A percentile compares a stretch with the other conserved stretches of the same genome.
Conservation (phyloP, 768 basidiomycete species). For the Phanerodontia chrysosporium region DNA sequence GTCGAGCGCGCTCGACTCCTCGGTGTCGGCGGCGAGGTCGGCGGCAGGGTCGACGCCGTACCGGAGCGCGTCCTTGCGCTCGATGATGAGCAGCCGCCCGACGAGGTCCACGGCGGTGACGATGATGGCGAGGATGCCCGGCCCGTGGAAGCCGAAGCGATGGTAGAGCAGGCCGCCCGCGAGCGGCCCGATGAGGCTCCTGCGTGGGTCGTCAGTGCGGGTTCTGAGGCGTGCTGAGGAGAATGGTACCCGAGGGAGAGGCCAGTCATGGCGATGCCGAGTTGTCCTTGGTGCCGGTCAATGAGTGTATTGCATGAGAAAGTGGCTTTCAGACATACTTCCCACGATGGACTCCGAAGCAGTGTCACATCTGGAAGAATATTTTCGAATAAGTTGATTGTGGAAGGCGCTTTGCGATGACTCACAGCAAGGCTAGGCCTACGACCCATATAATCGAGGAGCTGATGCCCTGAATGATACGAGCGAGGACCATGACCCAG, state of each 20-base stretch:
- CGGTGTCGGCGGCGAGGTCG: background rate
- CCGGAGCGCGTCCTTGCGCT: conserved; percentile 29
- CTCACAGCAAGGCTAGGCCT: conserved; percentile 35
- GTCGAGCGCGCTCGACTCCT: background rate
- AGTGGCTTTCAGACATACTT: conserved; percentile 23
- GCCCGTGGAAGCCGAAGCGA: conserved; percentile 33
- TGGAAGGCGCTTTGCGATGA: too few species aligned
- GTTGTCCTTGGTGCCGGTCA: conserved; percentile 28
- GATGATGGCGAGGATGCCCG: conserved; percentile 34
- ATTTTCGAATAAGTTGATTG: too few species aligned
- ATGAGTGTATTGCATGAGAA: background rate
- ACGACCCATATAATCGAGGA: conserved; percentile 37
- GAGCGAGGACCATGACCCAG: conserved; percentile 36
- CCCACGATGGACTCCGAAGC: conserved; percentile 31
- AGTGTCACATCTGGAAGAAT: conserved; percentile 30
- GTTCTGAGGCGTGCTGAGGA: background rate
- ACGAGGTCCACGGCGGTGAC: conserved; percentile 30
- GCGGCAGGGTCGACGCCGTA: conserved; percentile 27
- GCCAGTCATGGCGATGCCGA: conserved; percentile 37
- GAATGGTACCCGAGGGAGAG: conserved; percentile 35
- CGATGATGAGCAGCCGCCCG: conserved; percentile 34
- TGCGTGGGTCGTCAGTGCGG: conserved; percentile 5
- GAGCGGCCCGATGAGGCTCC: conserved; percentile 33
- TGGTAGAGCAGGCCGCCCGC: conserved; percentile 35
- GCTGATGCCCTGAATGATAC: conserved; percentile 37